phyloP scores from a whole-genome alignment of 2,329 filamentous ascomycete species.

The Xylariaceae sp. region DNA sequence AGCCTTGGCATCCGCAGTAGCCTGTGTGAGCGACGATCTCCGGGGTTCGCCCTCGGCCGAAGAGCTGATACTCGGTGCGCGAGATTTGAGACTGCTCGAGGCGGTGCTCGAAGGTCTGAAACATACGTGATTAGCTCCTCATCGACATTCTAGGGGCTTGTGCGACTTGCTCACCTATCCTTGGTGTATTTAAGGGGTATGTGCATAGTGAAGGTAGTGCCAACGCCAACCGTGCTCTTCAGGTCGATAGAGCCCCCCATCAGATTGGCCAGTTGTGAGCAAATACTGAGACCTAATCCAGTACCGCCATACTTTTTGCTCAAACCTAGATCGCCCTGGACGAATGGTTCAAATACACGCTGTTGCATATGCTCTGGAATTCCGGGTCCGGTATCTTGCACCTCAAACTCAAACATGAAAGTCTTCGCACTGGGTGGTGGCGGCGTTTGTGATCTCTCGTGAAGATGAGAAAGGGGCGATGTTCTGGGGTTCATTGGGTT shows the following conservation, averaged over 20 bases:
- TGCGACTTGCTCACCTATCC: slow-evolving; percentile 47
- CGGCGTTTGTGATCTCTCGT: slow-evolving; percentile 55
- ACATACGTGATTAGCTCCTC: slow-evolving; percentile 1
- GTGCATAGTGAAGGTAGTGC: slow-evolving; percentile 76
- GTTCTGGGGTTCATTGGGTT: slow-evolving; percentile 58
- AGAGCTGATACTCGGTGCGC: slow-evolving; percentile 43
- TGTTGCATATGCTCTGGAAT: slow-evolving; percentile 74
- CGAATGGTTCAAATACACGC: slow-evolving; percentile 89
- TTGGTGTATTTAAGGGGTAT: slow-evolving; percentile 76
- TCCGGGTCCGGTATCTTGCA: slow-evolving; percentile 82
- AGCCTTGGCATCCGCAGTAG: slow-evolving; percentile 26
- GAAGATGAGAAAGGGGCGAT: slow-evolving; percentile 40
- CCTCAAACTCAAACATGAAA: slow-evolving; percentile 81
- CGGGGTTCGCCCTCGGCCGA: slow-evolving; percentile 32
- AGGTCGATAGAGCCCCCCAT: slow-evolving; percentile 78
- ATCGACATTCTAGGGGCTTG: not conserved
- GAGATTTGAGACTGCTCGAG: slow-evolving; percentile 49
- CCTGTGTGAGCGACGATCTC: slow-evolving; percentile 28
- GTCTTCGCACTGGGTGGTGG: slow-evolving; percentile 59
- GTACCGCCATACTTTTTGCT: slow-evolving; percentile 90
- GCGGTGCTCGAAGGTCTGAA: slow-evolving; percentile 48
- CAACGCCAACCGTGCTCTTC: slow-evolving; percentile 66
- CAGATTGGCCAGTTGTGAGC: slow-evolving; percentile 74
- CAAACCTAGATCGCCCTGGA: slow-evolving; percentile 84
- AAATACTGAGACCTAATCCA: slow-evolving; percentile 83